Conservation (phyloP, 345 rosid genomes). For the Bruguiera parviflora region DNA sequence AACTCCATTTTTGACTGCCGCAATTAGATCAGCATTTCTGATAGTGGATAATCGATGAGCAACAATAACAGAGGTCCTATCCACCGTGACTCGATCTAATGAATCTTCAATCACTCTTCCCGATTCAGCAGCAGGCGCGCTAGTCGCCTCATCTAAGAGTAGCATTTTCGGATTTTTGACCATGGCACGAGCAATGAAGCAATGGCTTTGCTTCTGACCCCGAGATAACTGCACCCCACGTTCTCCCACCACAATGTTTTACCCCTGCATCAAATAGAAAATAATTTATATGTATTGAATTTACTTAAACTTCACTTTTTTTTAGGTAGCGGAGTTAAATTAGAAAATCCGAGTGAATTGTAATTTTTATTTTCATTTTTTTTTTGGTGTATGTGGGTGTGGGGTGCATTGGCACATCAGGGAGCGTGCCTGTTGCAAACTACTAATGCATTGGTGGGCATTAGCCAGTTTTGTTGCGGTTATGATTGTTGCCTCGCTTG, state of each 20-base stretch:
- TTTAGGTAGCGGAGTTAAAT: no score
- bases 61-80: conserved; percentile 56
- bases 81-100: conserved; percentile 50
- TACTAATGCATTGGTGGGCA: conserved; percentile 75
- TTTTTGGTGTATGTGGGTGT: no score
- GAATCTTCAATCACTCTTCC: conserved; percentile 74
- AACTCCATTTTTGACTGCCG: conserved; percentile 54
- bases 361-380: no score
- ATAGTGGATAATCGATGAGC: conserved; percentile 69
- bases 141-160: conserved; percentile 70
- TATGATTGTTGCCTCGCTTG: conserved; percentile 59
- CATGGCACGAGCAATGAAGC: conserved; percentile 77
- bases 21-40: conserved; percentile 56
- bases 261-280: conserved; percentile 39
- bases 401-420: neutral
- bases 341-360: no score
- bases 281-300: no score
- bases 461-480: conserved; percentile 72
- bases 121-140: conserved; percentile 71
- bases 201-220: conserved; percentile 73
- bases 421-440: conserved; percentile 63
- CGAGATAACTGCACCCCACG: conserved; percentile 70
- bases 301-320: no score
- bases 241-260: conserved; percentile 67
- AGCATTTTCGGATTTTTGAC: conserved; percentile 61